Percentiles rank a stretch among this genome's conserved stretches.
Evolutionary conservation across 345 rosid species (phyloP).

Genomic region (Murraya koenigii): DNA sequence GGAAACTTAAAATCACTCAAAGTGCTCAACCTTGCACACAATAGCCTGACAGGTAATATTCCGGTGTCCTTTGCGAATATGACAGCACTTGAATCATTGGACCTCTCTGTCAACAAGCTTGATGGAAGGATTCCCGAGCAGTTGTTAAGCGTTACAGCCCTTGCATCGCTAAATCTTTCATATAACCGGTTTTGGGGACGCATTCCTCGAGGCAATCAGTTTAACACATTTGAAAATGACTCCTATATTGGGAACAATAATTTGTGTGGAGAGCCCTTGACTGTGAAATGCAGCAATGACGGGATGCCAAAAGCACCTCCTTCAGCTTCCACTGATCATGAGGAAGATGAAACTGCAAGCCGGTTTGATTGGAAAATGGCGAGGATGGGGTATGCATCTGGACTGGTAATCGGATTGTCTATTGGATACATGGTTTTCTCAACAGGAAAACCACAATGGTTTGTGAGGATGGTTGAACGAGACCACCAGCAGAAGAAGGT

Average conservation of each 20-base stretch:
- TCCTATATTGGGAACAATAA: background rate
- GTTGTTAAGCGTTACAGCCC: background rate
- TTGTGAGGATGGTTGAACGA: conserved; percentile 4
- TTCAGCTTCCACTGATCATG: background rate
- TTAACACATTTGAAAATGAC: background rate
- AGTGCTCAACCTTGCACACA: background rate
- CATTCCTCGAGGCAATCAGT: conserved; percentile 5
- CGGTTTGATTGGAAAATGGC: conserved; percentile 1
- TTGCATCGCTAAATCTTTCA: background rate
- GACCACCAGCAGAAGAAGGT: background rate
- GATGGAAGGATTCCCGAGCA: background rate
- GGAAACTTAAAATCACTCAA: background rate
- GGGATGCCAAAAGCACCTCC: background rate
- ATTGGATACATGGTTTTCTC: conserved; percentile 7
- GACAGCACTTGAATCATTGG: background rate
- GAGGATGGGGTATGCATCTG: conserved; percentile 15
- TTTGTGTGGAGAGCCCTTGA: background rate
- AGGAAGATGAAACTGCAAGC: background rate
- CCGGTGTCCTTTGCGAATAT: background rate
- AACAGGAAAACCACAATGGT: conserved; percentile 15
- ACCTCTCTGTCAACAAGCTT: background rate
- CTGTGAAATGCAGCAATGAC: background rate
- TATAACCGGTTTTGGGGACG: conserved; percentile 4
- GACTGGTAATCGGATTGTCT: conserved; percentile 8
- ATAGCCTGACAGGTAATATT: background rate